Evolutionary conservation across 768 basidiomycete genomes (phyloP).

Genomic region (Cystofilobasidium bisporidii): DNA sequence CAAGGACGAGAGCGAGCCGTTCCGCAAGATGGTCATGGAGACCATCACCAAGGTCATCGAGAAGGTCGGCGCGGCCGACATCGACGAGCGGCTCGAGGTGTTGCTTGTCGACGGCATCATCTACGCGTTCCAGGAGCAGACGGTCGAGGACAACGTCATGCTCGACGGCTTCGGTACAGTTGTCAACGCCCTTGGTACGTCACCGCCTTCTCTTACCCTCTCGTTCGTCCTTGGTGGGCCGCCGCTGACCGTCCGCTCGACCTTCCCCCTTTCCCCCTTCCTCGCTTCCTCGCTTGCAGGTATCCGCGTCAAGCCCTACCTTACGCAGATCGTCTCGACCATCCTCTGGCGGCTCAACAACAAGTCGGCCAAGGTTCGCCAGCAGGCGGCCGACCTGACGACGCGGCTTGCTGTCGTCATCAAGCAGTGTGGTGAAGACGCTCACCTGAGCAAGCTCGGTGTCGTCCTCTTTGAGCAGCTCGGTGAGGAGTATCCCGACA

Average conservation of each 20-base stretch:
- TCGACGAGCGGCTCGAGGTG: slow-evolving; percentile 90
- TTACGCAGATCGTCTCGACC: slow-evolving; percentile 97
- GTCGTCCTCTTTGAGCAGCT: slow-evolving; percentile 96
- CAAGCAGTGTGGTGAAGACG: slow-evolving; percentile 97
- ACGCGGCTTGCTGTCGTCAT: slow-evolving; percentile 93
- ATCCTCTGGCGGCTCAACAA: slow-evolving; percentile 99
- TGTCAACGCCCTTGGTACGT: slow-evolving; percentile 72
- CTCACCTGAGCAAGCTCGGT: slow-evolving; percentile 87
- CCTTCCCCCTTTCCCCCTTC: too few relatives aligned
- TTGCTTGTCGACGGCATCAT: slow-evolving; percentile 96
- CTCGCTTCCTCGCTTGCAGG: slow-evolving; percentile 41
- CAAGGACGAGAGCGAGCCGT: slow-evolving; percentile 52
- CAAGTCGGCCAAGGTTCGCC: slow-evolving; percentile 97
- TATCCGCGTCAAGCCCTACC: slow-evolving; percentile 93
- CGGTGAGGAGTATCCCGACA: slow-evolving; percentile 98
- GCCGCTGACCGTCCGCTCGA: slow-evolving; percentile 1
- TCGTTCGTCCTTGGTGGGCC: too few relatives aligned
- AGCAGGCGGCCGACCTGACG: slow-evolving; percentile 97
- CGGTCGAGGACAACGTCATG: slow-evolving; percentile 98
- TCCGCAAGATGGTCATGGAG: slow-evolving; percentile 99
- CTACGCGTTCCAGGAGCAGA: slow-evolving; percentile 99
- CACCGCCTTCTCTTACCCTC: background rate
- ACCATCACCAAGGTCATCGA: slow-evolving; percentile 95
- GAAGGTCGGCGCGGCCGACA: slow-evolving; percentile 89
- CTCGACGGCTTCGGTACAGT: slow-evolving; percentile 96